These are phyloP conservation scores for Sugiyamaella paludigena DNA, from an alignment of 1,139 yeast genomes.

Conservation along the genomic window DNA sequence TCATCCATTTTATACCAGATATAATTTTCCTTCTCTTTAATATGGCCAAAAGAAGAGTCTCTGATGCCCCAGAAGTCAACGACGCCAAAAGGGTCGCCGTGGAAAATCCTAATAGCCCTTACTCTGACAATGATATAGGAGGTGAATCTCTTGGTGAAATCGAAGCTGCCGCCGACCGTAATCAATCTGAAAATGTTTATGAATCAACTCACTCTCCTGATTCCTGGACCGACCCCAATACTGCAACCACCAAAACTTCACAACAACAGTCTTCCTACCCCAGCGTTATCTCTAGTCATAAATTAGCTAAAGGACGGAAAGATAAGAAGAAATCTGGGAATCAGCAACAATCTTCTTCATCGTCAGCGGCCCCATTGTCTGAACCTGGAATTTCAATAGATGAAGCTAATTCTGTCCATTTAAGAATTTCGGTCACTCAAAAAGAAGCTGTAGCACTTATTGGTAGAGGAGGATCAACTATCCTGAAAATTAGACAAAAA, in stretches of 20 bases:
- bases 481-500: constrained; percentile 60
- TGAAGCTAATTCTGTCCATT: constrained; percentile 50
- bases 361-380: background rate
- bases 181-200: background rate
- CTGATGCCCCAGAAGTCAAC: constrained; percentile 42
- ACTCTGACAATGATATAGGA: constrained; percentile 16
- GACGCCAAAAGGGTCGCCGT: constrained; percentile 65
- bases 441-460: constrained; percentile 74
- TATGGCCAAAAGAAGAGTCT: constrained; percentile 68
- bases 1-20: no score
- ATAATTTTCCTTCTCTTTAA: background rate
- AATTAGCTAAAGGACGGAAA: background rate
- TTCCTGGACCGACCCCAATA: background rate
- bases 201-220: background rate
- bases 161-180: constrained; percentile 12
- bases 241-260: background rate
- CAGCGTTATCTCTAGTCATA: background rate
- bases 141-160: no score
- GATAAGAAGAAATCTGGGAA: background rate
- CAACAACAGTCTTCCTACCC: background rate
- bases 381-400: constrained; percentile 24
- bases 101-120: constrained; percentile 37
- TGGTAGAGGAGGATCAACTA: constrained; percentile 75
- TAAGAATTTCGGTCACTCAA: constrained; percentile 75
- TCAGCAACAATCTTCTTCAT: no score